These are phyloP conservation scores for Puccinia hordei DNA, from an alignment of 1,284 basidiomycete species.

Conservation along the genomic window DNA sequence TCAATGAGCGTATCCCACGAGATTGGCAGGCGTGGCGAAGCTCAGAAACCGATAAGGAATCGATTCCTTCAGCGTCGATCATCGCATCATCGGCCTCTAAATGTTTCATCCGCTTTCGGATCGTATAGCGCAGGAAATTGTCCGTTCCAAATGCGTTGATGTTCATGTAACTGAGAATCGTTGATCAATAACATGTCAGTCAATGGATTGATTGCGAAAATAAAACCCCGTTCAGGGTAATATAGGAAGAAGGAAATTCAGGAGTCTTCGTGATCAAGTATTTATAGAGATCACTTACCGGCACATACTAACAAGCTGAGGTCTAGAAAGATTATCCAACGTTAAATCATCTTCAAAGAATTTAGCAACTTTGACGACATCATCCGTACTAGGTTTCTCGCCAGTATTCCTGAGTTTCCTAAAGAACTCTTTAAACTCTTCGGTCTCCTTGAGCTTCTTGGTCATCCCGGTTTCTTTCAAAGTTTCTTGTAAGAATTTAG, in stretches of 20 bases:
- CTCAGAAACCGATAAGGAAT: slow-evolving; percentile 84
- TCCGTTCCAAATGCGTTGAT: slow-evolving; percentile 98
- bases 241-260: neutral
- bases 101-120: slow-evolving; percentile 79
- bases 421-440: slow-evolving; percentile 99
- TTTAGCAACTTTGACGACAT: slow-evolving; percentile 91
- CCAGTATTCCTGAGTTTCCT: slow-evolving; percentile 93
- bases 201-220: neutral
- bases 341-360: slow-evolving; percentile 97
- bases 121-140: slow-evolving; percentile 93
- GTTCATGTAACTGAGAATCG: slow-evolving; percentile 73
- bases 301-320: slow-evolving; percentile 95
- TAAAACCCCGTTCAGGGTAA: neutral
- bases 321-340: slow-evolving; percentile 93
- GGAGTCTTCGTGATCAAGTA: neutral
- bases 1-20: slow-evolving; percentile 85
- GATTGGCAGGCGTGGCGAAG: slow-evolving; percentile 90
- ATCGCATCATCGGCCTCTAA: slow-evolving; percentile 86
- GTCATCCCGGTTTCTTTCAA: slow-evolving; percentile 86
- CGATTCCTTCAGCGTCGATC: slow-evolving; percentile 85
- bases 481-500: slow-evolving; percentile 98
- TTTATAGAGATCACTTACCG: slow-evolving; percentile 61
- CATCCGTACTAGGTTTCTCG: slow-evolving; percentile 81
- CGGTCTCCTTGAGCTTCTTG: slow-evolving; percentile 81
- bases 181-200: neutral